Percentiles rank a stretch among this genome's conserved stretches.
phyloP scores from a whole-genome alignment of 345 rosid genomes.

The Streptanthus diversifolius region DNA sequence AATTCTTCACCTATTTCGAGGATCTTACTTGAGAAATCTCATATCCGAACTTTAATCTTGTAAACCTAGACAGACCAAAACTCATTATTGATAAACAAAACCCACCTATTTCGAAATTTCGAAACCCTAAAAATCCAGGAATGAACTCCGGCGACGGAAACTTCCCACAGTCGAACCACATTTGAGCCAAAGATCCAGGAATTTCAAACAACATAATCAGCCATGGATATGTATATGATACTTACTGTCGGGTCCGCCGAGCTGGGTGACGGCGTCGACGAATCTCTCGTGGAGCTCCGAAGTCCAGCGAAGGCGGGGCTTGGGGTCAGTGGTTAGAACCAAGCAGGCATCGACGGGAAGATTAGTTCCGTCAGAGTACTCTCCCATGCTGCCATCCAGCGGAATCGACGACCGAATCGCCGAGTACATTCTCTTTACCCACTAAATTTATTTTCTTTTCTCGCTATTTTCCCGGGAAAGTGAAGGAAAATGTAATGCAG shows the following conservation, averaged over 20 bases:
- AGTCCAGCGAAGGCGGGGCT: conserved; percentile 98
- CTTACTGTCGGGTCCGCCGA: conserved; percentile 96
- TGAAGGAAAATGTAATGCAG: conserved; percentile 8
- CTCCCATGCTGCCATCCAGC: conserved; percentile 47
- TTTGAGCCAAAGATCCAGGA: not conserved
- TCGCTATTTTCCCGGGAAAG: conserved; percentile 13
- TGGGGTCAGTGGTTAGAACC: conserved; percentile 88
- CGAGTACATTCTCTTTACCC: conserved; percentile 44
- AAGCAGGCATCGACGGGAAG: conserved; percentile 70
- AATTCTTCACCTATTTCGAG: no score
- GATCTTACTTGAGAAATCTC: no score
- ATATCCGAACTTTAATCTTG: no score
- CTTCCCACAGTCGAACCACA: not conserved
- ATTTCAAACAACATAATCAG: not conserved
- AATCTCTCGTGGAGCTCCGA: conserved; percentile 92
- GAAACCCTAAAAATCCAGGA: not conserved
- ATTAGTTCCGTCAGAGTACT: conserved; percentile 58
- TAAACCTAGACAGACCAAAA: not conserved
- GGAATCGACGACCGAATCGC: conserved; percentile 75
- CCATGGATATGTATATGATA: not conserved
- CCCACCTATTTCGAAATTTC: not conserved
- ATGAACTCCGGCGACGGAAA: not conserved
- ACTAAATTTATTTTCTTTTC: not conserved
- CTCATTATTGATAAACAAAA: not conserved
- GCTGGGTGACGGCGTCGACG: conserved; percentile 85